Evolutionary conservation across 2,329 filamentous ascomycete species (phyloP), one percentile per base, ranked within the genome.

Genomic region (Juglanconis oblonga): DNA sequence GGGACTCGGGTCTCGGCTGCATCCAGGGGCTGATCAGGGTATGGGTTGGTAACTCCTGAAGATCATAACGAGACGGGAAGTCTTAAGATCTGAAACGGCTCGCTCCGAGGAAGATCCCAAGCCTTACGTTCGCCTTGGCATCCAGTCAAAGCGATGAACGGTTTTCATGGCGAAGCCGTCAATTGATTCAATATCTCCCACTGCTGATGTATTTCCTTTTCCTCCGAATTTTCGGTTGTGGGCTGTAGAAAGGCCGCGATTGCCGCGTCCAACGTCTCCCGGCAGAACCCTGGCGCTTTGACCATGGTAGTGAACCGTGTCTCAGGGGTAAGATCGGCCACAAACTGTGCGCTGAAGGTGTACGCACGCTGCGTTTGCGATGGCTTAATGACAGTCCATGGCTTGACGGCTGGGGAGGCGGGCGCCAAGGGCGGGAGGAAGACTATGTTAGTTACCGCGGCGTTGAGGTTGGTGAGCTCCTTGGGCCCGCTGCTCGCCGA

Each of bases 371-470:
- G 81, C 53, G 82, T 86, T 62, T 89, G 82, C 63, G 86, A 87
- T n/a, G 94, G 94, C 77, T 97, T 97, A 62, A 94, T 81, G 31
- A 97, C 81, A 1, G 81, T 82, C 29, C 83, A 74, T 14, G 82
- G 78, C 65, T 84, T 81, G 17, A 80, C 81, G 64, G 70, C 67
- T 64, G 68, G 68, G 8, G 67, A 59, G 24, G 67, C 63, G 29
- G 62, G 77, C 76, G 72, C 74, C 32, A 82, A 79, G 0, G 90
- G 86, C 9, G 86, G 82, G 33, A 91, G 77, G 73, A 95, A 90
- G n/a, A 81, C 71, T 31, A 98, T 69, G 67, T 96, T 97, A 10
- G 91, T 95, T 38, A 97, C 87, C 17, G 92, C 87, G 3, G 91
- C 89, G 57, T 92, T 92, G 59, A 96, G 81, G 61, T 89, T 89